These are phyloP conservation scores for Phaeodactylum tricornutum DNA, from an alignment of 108 stramenopile species.

Conservation along the genomic window DNA sequence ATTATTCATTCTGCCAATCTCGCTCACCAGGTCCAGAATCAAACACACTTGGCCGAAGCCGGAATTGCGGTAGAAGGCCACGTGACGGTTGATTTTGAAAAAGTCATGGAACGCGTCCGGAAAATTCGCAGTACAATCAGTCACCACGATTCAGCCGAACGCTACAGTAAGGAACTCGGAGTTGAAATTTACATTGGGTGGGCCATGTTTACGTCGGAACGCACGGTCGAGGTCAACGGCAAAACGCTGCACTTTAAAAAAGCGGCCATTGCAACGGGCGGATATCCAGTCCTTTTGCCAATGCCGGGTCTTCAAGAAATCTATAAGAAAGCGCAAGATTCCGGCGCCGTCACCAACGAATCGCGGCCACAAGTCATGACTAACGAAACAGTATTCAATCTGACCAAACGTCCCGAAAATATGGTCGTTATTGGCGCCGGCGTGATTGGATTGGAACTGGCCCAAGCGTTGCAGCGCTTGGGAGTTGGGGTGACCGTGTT, in stretches of 20 bases:
- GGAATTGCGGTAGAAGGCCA: constrained; percentile 45
- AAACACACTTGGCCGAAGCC: constrained; percentile 37
- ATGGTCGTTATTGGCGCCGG: constrained; percentile 81
- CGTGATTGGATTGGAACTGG: constrained; percentile 84
- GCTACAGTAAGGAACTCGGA: too few species aligned
- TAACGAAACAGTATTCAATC: constrained; percentile 83
- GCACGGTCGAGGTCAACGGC: constrained; percentile 48
- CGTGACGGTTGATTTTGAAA: constrained; percentile 73
- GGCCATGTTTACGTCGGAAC: constrained; percentile 39
- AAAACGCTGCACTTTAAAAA: constrained; percentile 45
- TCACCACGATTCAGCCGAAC: constrained; percentile 70
- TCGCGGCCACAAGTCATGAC: constrained; percentile 64
- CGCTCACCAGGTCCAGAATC: constrained; percentile 52
- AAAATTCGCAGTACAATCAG: constrained; percentile 59
- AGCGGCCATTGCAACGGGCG: constrained; percentile 81
- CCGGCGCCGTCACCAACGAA: constrained; percentile 2
- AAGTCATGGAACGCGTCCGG: constrained; percentile 82
- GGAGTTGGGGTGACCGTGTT: constrained; percentile 71
- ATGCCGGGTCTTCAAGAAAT: constrained; percentile 49
- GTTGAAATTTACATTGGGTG: constrained; percentile 52
- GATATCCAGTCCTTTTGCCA: constrained; percentile 55
- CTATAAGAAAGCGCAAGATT: too few species aligned
- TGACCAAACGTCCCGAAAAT: constrained; percentile 60
- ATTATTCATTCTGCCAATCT: too few species aligned
- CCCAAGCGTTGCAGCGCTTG: constrained; percentile 78